Conservation (phyloP, 495 filamentous ascomycete species). For the Aspergillus campestris region DNA sequence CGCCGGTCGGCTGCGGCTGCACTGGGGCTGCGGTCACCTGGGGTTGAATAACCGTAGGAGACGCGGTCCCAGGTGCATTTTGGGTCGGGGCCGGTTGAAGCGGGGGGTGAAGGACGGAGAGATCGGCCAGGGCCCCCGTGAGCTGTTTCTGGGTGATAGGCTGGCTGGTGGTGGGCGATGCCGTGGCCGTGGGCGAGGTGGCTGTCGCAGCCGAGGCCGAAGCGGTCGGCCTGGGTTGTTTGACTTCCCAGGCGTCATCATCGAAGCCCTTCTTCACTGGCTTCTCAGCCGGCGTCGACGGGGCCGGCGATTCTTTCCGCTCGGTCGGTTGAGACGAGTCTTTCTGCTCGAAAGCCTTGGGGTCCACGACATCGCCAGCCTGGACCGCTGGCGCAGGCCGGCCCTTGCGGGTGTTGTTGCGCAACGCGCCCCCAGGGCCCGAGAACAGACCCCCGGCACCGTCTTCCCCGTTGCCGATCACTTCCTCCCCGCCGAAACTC, state of each 20-base stretch:
- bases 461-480: constrained; percentile 43
- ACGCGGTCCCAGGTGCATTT: constrained; percentile 31
- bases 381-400: constrained; percentile 77
- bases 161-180: constrained; percentile 33
- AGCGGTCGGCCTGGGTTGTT: constrained; percentile 64
- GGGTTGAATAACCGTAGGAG: constrained; percentile 28
- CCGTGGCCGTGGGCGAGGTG: constrained; percentile 21
- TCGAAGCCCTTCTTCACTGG: constrained; percentile 66
- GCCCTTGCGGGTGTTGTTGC: constrained; percentile 93
- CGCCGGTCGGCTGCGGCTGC: constrained; percentile 44
- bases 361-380: constrained; percentile 77
- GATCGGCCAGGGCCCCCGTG: constrained; percentile 67
- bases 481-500: constrained; percentile 51
- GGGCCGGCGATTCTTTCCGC: constrained; percentile 38
- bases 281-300: constrained; percentile 34
- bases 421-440: constrained; percentile 76
- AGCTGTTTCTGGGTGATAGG: constrained; percentile 42
- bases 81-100: constrained; percentile 63
- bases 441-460: constrained; percentile 73
- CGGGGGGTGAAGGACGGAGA: constrained; percentile 67
- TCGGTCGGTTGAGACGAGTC: constrained; percentile 34
- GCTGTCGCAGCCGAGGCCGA: constrained; percentile 22
- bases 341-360: constrained; percentile 72
- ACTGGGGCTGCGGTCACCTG: constrained; percentile 39
- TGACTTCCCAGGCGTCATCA: constrained; percentile 95